Evolutionary conservation across 305 asterid genomes (phyloP).

Genomic region (Fraxinus angustifolia): DNA sequence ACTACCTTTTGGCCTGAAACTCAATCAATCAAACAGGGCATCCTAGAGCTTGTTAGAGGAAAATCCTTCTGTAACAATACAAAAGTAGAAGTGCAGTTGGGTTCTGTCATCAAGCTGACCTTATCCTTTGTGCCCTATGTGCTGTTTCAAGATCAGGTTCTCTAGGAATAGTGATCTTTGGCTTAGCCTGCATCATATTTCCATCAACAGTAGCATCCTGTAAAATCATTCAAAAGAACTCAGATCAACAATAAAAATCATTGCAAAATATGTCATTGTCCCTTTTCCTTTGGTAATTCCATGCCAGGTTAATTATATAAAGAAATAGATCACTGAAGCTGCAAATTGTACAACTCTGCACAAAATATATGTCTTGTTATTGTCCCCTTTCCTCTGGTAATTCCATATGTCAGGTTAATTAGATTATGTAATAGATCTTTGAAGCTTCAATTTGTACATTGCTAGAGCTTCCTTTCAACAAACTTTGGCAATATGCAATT

Average conservation of each 20-base stretch:
- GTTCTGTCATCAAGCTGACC: slow-evolving; percentile 35
- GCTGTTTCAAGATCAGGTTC: slow-evolving; percentile 83
- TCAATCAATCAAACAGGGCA: slow-evolving; percentile 20
- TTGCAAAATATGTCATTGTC: not conserved
- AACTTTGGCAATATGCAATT: not conserved
- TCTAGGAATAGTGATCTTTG: slow-evolving; percentile 72
- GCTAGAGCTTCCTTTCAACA: not conserved
- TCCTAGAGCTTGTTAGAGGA: slow-evolving; percentile 8
- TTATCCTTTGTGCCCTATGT: slow-evolving; percentile 66
- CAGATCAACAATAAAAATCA: not conserved
- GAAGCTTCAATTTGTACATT: not conserved
- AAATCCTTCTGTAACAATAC: not conserved
- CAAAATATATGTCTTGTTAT: not conserved
- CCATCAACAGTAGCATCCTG: slow-evolving; percentile 57
- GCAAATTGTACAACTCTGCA: not conserved
- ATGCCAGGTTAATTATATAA: not conserved
- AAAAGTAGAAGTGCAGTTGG: slow-evolving; percentile 9
- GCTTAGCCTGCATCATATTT: slow-evolving; percentile 33
- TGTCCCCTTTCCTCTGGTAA: not conserved
- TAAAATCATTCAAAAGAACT: slow-evolving; percentile 19
- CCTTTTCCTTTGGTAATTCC: slow-evolving; percentile 3
- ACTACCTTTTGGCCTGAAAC: slow-evolving; percentile 56
- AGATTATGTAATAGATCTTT: not conserved
- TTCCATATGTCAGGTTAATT: not conserved
- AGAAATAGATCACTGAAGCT: not conserved